Conservation (phyloP, 768 basidiomycete genomes). For the Serendipita sp. region DNA sequence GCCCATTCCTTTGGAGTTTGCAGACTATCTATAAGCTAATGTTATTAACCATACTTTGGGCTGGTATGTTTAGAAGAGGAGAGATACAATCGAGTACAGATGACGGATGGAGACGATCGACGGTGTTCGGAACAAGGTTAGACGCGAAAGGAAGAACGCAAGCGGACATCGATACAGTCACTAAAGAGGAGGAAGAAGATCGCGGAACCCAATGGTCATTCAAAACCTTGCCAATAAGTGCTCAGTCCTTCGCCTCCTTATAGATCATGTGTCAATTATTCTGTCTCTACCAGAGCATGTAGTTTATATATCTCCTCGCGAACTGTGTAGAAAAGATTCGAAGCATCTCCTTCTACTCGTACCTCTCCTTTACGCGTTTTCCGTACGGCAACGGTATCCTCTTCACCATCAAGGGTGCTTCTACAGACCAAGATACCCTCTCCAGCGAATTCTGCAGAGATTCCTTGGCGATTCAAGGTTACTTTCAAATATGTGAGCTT, state of each 20-base stretch:
- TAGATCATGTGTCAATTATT: background rate
- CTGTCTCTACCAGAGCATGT: conserved; percentile 67
- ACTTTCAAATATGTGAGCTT: conserved; percentile 79
- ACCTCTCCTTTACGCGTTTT: conserved; percentile 76
- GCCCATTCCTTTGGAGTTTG: background rate
- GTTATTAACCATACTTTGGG: background rate
- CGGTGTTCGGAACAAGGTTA: background rate
- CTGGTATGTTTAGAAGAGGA: background rate
- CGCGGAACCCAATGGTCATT: background rate
- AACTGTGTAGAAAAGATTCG: conserved; percentile 77
- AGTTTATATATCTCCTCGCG: conserved; percentile 78
- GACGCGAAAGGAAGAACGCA: background rate
- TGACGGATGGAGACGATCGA: conserved; percentile 1
- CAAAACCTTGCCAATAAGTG: background rate
- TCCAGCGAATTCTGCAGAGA: conserved; percentile 89
- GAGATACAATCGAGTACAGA: background rate
- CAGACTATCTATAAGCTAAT: background rate
- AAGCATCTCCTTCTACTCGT: conserved; percentile 78
- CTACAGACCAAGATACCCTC: conserved; percentile 87
- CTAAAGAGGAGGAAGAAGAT: conserved; percentile 1
- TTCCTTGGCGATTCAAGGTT: conserved; percentile 53
- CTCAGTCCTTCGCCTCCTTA: background rate
- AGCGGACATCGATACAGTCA: background rate
- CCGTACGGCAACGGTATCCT: conserved; percentile 52
- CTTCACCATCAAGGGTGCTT: conserved; percentile 31